These are phyloP conservation scores for Truncatella angustata DNA, from an alignment of 2,329 filamentous ascomycete species.

Conservation along the genomic window DNA sequence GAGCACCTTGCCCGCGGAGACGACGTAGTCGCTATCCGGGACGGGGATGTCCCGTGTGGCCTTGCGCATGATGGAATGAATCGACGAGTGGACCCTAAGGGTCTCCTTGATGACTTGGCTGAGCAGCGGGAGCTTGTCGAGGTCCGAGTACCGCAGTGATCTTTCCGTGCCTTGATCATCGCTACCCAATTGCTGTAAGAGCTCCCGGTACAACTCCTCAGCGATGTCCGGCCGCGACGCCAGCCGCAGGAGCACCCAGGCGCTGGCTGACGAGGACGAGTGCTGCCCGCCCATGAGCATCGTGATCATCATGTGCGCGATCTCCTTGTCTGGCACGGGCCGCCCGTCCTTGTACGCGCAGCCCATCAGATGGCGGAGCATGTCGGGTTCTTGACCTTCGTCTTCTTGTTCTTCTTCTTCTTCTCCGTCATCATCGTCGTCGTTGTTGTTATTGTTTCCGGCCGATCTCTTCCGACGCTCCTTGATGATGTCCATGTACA, in stretches of 20 bases:
- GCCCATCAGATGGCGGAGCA: constrained; percentile 78
- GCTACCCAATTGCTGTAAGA: constrained; percentile 52
- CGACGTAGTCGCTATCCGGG: constrained; percentile 52
- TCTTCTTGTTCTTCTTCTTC: too few relatives aligned
- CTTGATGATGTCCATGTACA: constrained; percentile 71
- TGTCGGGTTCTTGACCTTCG: constrained; percentile 65
- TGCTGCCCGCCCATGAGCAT: constrained; percentile 84
- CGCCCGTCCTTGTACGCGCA: constrained; percentile 74
- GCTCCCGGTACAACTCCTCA: constrained; percentile 70
- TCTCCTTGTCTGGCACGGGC: constrained; percentile 68
- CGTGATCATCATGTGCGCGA: constrained; percentile 85
- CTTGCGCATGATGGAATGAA: constrained; percentile 71
- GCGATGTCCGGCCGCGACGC: constrained; percentile 67
- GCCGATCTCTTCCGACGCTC: constrained; percentile 51
- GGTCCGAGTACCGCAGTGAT: constrained; percentile 56
- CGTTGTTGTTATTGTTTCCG: too few relatives aligned
- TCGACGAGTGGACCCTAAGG: constrained; percentile 67
- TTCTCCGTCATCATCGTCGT: too few relatives aligned
- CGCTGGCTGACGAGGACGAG: constrained; percentile 72
- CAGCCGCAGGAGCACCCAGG: constrained; percentile 75
- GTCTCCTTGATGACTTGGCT: constrained; percentile 69
- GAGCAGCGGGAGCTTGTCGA: constrained; percentile 60
- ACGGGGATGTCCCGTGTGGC: constrained; percentile 66
- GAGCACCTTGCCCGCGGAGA: constrained; percentile 48
- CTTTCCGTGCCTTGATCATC: constrained; percentile 48